Base-by-base conservation (phyloP, 768 basidiomycete species). In the Auricularia sp. region DNA sequence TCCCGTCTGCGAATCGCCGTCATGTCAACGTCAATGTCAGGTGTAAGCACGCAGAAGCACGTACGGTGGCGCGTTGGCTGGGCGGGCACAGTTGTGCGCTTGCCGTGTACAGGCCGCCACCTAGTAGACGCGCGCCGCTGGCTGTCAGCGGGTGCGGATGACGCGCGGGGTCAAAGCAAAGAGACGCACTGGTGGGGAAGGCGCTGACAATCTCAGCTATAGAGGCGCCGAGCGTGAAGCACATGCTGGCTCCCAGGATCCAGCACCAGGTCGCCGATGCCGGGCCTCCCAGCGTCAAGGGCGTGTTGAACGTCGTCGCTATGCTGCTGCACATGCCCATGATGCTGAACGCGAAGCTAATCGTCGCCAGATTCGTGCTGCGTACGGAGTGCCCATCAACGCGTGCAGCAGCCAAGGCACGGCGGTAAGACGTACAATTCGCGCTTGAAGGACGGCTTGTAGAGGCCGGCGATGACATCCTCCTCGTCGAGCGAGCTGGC, bases 391-490 rank as follows among this genome's bases (percentile, higher is more conserved):
- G 29, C 29, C 29, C 29, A 29, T 29, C 29, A 29, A 29, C 29
- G 29, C 2, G 29, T 29, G 29, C 29, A 29, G 29, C 29, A 29
- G 2, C 29, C 29, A 29, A 29, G 29, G 29, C 29, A 29, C 29
- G 29, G 29, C 29, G 29, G 29, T 29, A 29, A 34, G 37, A 45
- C 34, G 14, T 36, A 85, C 70, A 94, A 94, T 78, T 94, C 92
- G 65, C 92, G 81, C 73, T 85, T 86, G 79, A 94, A 93, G 16
- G 88, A 89, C 51, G 88, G 88, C 24, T 59, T 59, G 56, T 59
- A 59, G 56, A 59, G 56, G 56, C 56, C 56, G 18, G 56, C 56
- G 18, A 59, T 59, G 29, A 59, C 56, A 35, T 59, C 56, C 56
- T 59, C 56, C 24, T 59, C 56, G 29, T 59, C 56, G 8, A 51